These are phyloP conservation scores for Tolypocladium ovalisporum DNA, from an alignment of 2,329 filamentous ascomycete species.

Conservation along the genomic window DNA sequence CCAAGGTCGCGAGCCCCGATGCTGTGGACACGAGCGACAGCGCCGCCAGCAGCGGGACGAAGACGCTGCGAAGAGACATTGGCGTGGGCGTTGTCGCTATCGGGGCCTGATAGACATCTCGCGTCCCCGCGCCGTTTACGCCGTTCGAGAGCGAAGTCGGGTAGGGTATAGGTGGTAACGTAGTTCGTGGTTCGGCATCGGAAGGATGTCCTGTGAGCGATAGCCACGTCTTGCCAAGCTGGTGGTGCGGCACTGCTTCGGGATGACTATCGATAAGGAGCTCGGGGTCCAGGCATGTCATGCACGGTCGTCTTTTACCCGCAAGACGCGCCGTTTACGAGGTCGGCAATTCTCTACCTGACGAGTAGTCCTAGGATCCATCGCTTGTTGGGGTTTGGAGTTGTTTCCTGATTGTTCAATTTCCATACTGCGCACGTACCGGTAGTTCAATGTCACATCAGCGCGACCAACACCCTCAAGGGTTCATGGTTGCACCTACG, in stretches of 20 bases:
- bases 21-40: conserved; percentile 12
- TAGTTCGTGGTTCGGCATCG: not conserved
- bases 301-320: no score
- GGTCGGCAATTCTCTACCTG: no score
- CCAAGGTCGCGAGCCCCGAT: conserved; percentile 43
- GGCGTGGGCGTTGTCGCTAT: not conserved
- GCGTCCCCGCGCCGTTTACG: not conserved
- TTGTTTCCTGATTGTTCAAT: no score
- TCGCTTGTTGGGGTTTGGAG: no score
- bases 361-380: no score
- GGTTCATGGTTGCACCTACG: no score
- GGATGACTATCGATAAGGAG: not conserved
- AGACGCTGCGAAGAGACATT: not conserved
- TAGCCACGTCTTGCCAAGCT: not conserved
- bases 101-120: not conserved
- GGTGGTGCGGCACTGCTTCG: not conserved
- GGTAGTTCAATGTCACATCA: not conserved
- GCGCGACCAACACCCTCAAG: no score
- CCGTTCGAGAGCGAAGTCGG: not conserved
- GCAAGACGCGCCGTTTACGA: no score
- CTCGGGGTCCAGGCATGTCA: not conserved
- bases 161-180: not conserved
- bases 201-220: not conserved
- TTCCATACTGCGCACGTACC: no score
- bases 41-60: not conserved